Evolutionary conservation across 106 monocot species (phyloP), one percentile per base, ranked within the genome.

Genomic region (Apostasia ramifera): DNA sequence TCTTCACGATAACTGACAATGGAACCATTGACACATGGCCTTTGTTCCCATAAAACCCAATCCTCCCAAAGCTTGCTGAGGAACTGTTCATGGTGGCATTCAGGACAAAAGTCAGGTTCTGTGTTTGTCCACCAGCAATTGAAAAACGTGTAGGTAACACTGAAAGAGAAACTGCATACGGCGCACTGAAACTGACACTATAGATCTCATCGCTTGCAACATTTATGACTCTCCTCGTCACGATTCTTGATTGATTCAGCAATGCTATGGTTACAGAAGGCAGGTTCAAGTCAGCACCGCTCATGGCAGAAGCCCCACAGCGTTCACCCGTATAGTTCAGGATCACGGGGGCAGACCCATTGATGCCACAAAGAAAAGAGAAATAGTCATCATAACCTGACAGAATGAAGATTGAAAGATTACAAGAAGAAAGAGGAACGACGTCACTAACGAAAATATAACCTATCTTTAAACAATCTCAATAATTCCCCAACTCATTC

Each of bases 331-430:
- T 98, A 64, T 92, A 90, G 70, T 98, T 98, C 37, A 74, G 72
- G 53, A 98, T 89, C 7, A 81, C 71, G 7, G 89, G 87, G 67
- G 67, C 54, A 41, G 97, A 98, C 13, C 89, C 92, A 64, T 89
- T 87, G 66, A 98, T 92, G 59, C 70, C 84, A 55, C 97, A 98
- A 4, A 98, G 86, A 73, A 98, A 98, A 57, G 87, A 82, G 37
- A 90, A 59, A 49, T 70, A 90, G 55, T 98, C 87, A 71, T 90
- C 71, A 61, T 77, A 98, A 81, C 76, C 97, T 98, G 82, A 82
- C 9, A 55, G 42, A 52, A 75, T 53, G 11, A 5, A 53, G 11
- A 53, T 53, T 53, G 5, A 7, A 11, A 53, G 5, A 53, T 53
- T 53, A 53, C 11, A 53, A 53, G 5, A 5, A 53, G 53, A 53